Base-by-base conservation (phyloP, 2,329 filamentous ascomycete species). In the Bimuria novae-zelandiae region DNA sequence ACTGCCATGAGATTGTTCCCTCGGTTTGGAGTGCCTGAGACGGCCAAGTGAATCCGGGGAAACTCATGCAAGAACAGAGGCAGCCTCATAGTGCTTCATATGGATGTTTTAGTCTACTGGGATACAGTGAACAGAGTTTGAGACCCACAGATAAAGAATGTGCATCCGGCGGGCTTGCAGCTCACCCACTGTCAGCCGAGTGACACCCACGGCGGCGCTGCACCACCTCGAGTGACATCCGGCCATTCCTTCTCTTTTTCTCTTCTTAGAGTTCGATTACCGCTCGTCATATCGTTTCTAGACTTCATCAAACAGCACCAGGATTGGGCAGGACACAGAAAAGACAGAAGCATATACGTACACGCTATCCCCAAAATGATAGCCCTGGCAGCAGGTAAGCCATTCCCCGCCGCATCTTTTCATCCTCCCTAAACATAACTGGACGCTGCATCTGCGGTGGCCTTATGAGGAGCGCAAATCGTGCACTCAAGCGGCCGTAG, bases 171-270 rank as follows among this genome's bases (percentile, higher is more conserved):
- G n/a, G n/a, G n/a, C n/a, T n/a, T n/a, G n/a, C n/a, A n/a, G n/a
- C n/a, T n/a, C n/a, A n/a, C 39, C 33, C 25, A 23, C 43, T 47
- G 45, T 53, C 49, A 56, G 49, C 49, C 16, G 19, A 37, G 49
- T 33, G n/a, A 30, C 39, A 14, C 5, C 37, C 37, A 40, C 11
- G 21, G 21, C 11, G 21, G 21, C 37, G 21, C 37, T 14, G 37
- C 37, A 25, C 23, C 37, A 32, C 23, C 30, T 49, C 7, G 32
- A 11, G 22, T 21, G 14, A 16, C n/a, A 42, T 29, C 23, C 16
- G 23, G 40, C 25, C 35, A 4, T 45, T 32, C 35, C 46, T 17
- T 35, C 47, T 37, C 36, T 43, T 51, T 40, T 30, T 23, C 22
- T 32, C 14, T 16, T 42, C 40, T 4, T 30, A 11, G 25, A 42